A percentile compares a stretch with the other conserved stretches of the same genome.
Evolutionary conservation across 1,284 basidiomycete genomes (phyloP).

Genomic region (Irpex sp.): DNA sequence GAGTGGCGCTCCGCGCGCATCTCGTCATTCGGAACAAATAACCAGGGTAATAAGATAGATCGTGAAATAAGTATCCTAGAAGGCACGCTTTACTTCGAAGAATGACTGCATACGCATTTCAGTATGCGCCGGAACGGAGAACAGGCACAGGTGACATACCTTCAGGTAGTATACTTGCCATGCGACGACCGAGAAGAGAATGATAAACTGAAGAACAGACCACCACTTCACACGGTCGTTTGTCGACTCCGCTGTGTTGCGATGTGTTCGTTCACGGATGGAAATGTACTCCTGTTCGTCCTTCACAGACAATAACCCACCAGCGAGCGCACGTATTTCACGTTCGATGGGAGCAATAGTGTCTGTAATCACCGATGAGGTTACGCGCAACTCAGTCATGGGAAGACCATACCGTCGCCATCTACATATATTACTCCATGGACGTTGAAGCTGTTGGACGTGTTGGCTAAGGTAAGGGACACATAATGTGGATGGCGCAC

Average conservation of each 20-base stretch:
- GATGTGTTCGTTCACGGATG: conserved; percentile 88
- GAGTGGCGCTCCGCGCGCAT: not conserved
- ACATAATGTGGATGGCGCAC: conserved; percentile 39
- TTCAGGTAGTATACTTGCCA: conserved; percentile 99
- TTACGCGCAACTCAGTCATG: conserved; percentile 4
- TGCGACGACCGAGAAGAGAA: conserved; percentile 87
- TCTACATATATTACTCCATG: conserved; percentile 94
- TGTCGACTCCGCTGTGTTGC: conserved; percentile 93
- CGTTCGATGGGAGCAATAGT: conserved; percentile 92
- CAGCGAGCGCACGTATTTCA: conserved; percentile 89
- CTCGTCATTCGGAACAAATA: not conserved
- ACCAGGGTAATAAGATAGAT: not conserved
- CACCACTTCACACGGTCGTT: conserved; percentile 99
- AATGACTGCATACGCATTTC: conserved; percentile 54
- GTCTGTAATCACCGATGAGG: conserved; percentile 38
- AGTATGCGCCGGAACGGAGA: not conserved
- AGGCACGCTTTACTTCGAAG: conserved; percentile 94
- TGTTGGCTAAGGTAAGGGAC: conserved; percentile 1
- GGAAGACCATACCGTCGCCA: conserved; percentile 63
- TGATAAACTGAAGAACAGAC: conserved; percentile 88
- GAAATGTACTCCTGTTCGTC: conserved; percentile 99
- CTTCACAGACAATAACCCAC: conserved; percentile 86
- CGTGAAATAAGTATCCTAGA: conserved; percentile 38
- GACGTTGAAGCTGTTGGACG: conserved; percentile 84
- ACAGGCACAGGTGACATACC: conserved; percentile 42